Conservation (phyloP, 176 grass and related monocot species). For the Rhynchospora tenuis region DNA sequence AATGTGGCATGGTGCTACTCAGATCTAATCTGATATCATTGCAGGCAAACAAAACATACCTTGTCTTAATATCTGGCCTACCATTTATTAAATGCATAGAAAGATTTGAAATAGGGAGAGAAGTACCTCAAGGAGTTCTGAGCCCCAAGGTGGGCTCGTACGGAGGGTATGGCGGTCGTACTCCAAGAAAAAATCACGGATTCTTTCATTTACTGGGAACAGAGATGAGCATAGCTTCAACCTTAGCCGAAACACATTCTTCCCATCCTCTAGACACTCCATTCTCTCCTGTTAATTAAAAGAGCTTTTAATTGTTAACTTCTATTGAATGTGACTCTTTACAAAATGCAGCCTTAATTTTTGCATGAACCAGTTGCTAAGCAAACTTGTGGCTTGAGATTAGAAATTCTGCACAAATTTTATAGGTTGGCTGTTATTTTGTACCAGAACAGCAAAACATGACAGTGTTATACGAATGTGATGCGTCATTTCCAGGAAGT, state of each 20-base stretch:
- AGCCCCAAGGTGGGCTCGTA: conserved; percentile 98
- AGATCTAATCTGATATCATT: neutral
- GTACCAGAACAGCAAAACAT: neutral
- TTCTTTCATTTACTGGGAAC: conserved; percentile 92
- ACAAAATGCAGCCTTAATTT: neutral
- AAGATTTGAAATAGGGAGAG: neutral
- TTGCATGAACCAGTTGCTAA: neutral
- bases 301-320: neutral
- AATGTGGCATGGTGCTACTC: neutral
- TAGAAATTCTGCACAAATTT: neutral
- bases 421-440: neutral
- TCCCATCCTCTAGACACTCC: conserved; percentile 92
- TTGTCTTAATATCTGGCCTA: conserved; percentile 6
- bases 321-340: no score
- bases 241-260: conserved; percentile 81
- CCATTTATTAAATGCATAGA: neutral
- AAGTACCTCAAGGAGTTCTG: conserved; percentile 96
- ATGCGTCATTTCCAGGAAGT: neutral
- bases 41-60: neutral
- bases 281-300: conserved; percentile 67
- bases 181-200: conserved; percentile 90
- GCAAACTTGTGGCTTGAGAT: neutral
- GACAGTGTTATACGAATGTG: neutral
- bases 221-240: conserved; percentile 88
- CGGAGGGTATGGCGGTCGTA: conserved; percentile 96